These are phyloP conservation scores for Candida tunisiensis DNA, from an alignment of 1,139 yeast genomes.

Conservation along the genomic window DNA sequence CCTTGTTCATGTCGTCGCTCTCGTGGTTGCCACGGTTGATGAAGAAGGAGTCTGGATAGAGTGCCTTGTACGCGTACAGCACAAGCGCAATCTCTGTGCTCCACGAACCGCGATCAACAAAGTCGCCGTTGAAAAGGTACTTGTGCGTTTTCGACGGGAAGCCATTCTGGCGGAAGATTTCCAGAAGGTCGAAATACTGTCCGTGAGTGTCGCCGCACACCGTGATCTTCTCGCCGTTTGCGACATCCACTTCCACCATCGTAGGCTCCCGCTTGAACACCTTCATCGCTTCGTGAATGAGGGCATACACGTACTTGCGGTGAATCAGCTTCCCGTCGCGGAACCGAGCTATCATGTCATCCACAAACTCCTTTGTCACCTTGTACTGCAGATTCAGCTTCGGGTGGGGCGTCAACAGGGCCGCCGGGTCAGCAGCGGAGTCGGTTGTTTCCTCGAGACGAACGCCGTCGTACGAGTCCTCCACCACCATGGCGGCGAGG, in stretches of 20 bases:
- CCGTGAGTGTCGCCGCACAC: constrained; percentile 99
- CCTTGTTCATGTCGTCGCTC: constrained; percentile 91
- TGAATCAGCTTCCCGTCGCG: constrained; percentile 61
- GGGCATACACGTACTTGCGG: constrained; percentile 69
- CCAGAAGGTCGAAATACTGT: constrained; percentile 77
- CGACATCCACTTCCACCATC: constrained; percentile 51
- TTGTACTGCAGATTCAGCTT: constrained; percentile 9
- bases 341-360: constrained; percentile 50
- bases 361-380: constrained; percentile 37
- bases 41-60: constrained; percentile 57
- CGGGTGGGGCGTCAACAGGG: too few relatives aligned
- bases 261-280: constrained; percentile 52
- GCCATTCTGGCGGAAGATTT: constrained; percentile 64
- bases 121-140: constrained; percentile 89
- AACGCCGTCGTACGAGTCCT: constrained; percentile 53
- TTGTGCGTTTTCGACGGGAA: constrained; percentile 46
- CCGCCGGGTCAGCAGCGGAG: too few relatives aligned
- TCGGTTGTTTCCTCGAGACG: constrained; percentile 27
- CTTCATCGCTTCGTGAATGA: constrained; percentile 55
- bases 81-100: constrained; percentile 88
- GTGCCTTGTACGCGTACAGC: constrained; percentile 59
- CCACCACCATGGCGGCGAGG: constrained; percentile 27
- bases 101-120: constrained; percentile 98
- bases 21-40: constrained; percentile 95
- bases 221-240: constrained; percentile 33